Conservation (phyloP, 768 basidiomycete genomes). For the Sporobolomyces roseus region DNA sequence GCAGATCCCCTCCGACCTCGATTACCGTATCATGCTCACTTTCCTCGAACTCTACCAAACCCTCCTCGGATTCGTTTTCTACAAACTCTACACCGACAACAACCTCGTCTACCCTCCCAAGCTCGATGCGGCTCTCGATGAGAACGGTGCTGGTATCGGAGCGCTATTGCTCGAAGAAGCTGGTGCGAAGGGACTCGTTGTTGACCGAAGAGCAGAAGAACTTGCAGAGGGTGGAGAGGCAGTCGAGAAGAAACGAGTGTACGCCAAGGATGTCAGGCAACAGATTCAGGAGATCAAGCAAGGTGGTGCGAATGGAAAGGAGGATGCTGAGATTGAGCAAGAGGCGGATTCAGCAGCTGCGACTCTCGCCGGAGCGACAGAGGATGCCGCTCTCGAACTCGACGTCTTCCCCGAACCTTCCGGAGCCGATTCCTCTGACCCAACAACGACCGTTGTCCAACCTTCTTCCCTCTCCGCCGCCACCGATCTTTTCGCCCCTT, state of each 20-base stretch:
- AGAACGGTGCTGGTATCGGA: constrained; percentile 75
- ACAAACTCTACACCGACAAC: constrained; percentile 94
- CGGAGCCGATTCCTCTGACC: constrained; percentile 45
- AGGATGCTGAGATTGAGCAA: constrained; percentile 43
- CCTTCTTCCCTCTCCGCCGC: constrained; percentile 44
- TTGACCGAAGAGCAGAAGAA: constrained; percentile 47
- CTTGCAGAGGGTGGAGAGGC: constrained; percentile 46
- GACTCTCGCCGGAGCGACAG: constrained; percentile 38
- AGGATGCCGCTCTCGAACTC: constrained; percentile 46
- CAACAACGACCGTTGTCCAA: constrained; percentile 41
- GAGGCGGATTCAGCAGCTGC: constrained; percentile 40
- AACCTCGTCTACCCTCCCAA: constrained; percentile 94
- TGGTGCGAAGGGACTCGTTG: constrained; percentile 45
- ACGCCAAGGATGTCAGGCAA: constrained; percentile 60
- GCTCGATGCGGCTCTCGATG: constrained; percentile 80
- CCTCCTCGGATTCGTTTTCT: constrained; percentile 87
- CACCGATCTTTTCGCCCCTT: constrained; percentile 66
- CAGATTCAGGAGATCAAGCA: constrained; percentile 43
- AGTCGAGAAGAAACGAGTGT: constrained; percentile 51
- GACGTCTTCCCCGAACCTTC: constrained; percentile 47
- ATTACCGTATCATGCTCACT: constrained; percentile 94
- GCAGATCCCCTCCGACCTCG: constrained; percentile 89
- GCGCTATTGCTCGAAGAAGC: constrained; percentile 69
- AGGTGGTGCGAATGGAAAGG: constrained; percentile 21
- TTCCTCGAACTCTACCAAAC: constrained; percentile 98